phyloP scores from a whole-genome alignment of 2,329 filamentous ascomycete genomes.

The Botryotinia convoluta region DNA sequence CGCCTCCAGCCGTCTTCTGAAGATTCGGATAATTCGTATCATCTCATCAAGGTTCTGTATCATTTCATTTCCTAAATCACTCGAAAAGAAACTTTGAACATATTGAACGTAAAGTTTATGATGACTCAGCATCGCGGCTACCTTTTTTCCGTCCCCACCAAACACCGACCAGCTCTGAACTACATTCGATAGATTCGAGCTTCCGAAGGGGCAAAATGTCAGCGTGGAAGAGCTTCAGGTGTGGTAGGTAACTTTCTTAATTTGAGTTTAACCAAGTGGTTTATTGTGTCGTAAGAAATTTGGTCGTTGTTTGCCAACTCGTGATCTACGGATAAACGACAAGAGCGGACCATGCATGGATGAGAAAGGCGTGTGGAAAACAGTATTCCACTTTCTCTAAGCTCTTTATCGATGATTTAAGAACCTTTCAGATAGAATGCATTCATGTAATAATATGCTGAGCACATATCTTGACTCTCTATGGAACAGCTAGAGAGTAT shows the following conservation, averaged over 20 bases:
- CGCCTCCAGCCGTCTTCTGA: not conserved
- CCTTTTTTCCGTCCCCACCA: not conserved
- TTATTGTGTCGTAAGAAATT: not conserved
- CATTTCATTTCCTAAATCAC: not conserved
- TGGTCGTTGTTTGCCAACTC: not conserved
- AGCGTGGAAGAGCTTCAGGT: not conserved
- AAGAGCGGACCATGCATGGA: not conserved
- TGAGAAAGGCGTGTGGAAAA: not conserved
- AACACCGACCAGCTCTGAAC: no score
- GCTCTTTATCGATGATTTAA: not conserved
- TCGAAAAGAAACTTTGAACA: not conserved
- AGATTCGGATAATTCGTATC: not conserved
- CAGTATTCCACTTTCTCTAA: not conserved
- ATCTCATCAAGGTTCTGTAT: not conserved
- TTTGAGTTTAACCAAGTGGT: not conserved
- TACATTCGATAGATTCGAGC: not conserved
- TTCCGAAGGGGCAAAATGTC: not conserved
- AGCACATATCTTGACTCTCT: not conserved
- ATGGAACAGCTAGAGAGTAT: not conserved
- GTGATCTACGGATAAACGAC: not conserved
- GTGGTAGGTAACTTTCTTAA: not conserved
- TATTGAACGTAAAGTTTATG: not conserved
- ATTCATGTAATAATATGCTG: not conserved
- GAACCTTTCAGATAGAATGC: not conserved
- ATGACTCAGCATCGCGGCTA: conserved; percentile 6